phyloP scores from a whole-genome alignment of 805 yeast genomes.

The Metschnikowia shivogae region DNA sequence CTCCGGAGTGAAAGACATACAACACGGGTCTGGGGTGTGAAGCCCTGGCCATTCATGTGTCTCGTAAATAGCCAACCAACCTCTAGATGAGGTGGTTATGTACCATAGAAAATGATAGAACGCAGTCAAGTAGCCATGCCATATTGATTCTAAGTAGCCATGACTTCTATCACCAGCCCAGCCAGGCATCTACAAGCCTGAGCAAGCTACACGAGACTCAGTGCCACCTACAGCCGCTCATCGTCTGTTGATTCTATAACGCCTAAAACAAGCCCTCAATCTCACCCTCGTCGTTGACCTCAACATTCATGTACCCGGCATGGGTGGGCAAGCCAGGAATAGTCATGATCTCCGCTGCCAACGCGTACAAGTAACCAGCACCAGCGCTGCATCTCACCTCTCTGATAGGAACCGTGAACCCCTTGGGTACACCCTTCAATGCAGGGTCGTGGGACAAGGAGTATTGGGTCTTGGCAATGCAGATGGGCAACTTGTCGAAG shows the following conservation, averaged over 20 bases:
- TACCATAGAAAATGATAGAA: conserved; percentile 12
- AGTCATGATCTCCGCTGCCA: conserved; percentile 96
- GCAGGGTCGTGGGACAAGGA: conserved; percentile 91
- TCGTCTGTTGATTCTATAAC: background rate
- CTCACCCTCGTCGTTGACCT: conserved; percentile 83
- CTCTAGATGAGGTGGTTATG: conserved; percentile 17
- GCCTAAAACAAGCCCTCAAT: conserved; percentile 82
- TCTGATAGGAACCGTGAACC: conserved; percentile 89
- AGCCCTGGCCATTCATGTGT: conserved; percentile 6
- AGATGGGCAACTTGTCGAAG: conserved; percentile 84
- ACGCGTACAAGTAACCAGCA: conserved; percentile 93
- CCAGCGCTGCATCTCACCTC: conserved; percentile 94
- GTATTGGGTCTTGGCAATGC: conserved; percentile 97
- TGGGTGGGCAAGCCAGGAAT: conserved; percentile 96
- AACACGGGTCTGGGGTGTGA: conserved; percentile 2
- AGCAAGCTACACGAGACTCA: too few relatives aligned
- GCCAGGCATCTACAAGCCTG: too few relatives aligned
- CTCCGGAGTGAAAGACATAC: conserved; percentile 2
- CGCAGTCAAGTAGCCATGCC: too few relatives aligned
- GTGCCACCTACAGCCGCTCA: too few relatives aligned
- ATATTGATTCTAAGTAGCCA: too few relatives aligned
- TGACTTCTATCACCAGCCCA: too few relatives aligned
- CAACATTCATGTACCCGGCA: conserved; percentile 96
- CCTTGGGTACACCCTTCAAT: conserved; percentile 92
- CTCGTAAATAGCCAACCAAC: conserved; percentile 10